These are phyloP conservation scores for Diversispora epigaea DNA, from an alignment of 192 early-diverging fungal genomes.

Conservation along the genomic window DNA sequence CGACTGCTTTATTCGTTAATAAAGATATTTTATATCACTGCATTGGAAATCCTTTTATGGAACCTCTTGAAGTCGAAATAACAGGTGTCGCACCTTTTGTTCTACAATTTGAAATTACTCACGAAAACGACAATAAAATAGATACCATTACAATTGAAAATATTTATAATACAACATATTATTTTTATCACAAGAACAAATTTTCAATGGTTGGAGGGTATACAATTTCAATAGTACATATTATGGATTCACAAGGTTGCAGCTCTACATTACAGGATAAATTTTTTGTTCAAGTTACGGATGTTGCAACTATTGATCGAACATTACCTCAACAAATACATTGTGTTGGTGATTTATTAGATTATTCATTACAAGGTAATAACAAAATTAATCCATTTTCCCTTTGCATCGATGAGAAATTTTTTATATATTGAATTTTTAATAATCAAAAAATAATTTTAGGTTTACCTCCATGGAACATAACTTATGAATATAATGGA, in stretches of 20 bases:
- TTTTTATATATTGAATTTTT: not conserved
- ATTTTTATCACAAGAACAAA: constrained; percentile 25
- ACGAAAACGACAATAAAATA: constrained; percentile 30
- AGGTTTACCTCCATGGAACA: constrained; percentile 21
- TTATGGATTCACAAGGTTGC: constrained; percentile 45
- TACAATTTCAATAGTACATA: constrained; percentile 35
- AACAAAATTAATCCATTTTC: not conserved
- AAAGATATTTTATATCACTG: constrained; percentile 32
- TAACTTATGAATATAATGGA: constrained; percentile 41
- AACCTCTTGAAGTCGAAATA: constrained; percentile 35
- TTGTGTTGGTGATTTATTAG: constrained; percentile 46
- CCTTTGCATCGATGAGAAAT: not conserved
- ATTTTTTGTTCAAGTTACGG: constrained; percentile 9
- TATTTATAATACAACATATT: constrained; percentile 34
- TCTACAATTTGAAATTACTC: constrained; percentile 34
- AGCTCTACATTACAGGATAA: not conserved
- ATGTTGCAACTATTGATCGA: constrained; percentile 22
- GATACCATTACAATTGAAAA: constrained; percentile 30
- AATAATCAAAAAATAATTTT: not conserved
- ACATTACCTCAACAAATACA: constrained; percentile 32
- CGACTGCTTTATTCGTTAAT: constrained; percentile 37
- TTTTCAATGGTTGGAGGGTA: constrained; percentile 39
- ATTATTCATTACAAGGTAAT: constrained; percentile 41
- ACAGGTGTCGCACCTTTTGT: constrained; percentile 42
- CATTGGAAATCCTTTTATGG: constrained; percentile 37